These are phyloP conservation scores for Malus fusca DNA, from an alignment of 306 rosid genomes.

Conservation along the genomic window DNA sequence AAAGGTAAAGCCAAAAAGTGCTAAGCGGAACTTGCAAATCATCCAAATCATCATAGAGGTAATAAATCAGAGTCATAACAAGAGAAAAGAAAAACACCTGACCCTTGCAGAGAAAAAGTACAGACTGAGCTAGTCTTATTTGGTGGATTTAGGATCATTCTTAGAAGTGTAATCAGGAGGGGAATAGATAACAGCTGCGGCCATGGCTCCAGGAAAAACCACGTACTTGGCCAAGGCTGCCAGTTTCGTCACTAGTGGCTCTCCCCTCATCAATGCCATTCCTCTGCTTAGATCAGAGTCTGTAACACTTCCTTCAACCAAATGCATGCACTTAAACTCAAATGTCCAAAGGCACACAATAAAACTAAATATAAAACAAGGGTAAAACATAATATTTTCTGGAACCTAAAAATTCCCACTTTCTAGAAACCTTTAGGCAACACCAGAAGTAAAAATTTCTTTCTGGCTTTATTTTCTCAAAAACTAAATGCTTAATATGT, in stretches of 20 bases:
- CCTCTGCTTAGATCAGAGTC: neutral
- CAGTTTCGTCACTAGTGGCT: constrained; percentile 30
- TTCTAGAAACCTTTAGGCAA: neutral
- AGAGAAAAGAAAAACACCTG: neutral
- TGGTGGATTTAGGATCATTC: constrained; percentile 3
- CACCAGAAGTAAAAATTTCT: too few species aligned
- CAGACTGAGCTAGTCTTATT: constrained; percentile 4
- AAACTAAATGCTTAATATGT: too few species aligned
- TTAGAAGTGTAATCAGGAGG: constrained; percentile 26
- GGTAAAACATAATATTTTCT: neutral
- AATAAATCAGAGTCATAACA: neutral
- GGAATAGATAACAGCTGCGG: constrained; percentile 27
- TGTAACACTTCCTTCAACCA: neutral
- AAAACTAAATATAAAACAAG: neutral
- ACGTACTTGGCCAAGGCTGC: constrained; percentile 20
- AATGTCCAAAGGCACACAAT: neutral
- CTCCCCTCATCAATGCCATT: constrained; percentile 33
- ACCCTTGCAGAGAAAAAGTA: neutral
- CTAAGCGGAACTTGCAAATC: neutral
- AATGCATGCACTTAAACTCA: neutral
- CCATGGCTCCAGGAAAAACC: constrained; percentile 38
- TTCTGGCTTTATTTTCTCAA: too few species aligned
- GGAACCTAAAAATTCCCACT: neutral
- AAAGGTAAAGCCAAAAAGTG: neutral
- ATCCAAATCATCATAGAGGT: too few species aligned